Evolutionary conservation across 2,329 filamentous ascomycete genomes (phyloP), one percentile per base, ranked within the genome.

Genomic region (Pyrenophora teres): DNA sequence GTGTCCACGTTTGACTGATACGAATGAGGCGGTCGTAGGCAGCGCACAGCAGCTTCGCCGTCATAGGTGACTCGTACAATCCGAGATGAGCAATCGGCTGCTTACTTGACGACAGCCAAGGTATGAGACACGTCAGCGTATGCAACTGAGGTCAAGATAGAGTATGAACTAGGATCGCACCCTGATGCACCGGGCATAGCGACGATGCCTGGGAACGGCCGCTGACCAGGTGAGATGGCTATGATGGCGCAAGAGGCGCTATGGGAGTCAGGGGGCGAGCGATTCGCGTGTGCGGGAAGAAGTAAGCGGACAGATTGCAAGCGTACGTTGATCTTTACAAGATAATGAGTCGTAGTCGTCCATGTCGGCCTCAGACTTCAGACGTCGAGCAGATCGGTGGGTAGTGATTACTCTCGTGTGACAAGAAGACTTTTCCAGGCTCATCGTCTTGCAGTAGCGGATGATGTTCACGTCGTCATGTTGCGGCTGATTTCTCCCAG

Each of bases 181-280:
- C 38, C 32, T 47, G 37, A 18, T 10, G 47, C 25, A 37, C 31
- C 32, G 27, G 30, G 31, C 21, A 48, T 39, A 12, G n/a, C 18
- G 31, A 40, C 36, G 31, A 40, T 40, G 23, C 40, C 46, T 38
- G 46, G 46, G 36, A 27, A 8, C 30, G 33, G 40, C 46, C 21
- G 46, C 40, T 33, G 50, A 40, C 47, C 40, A 36, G 40, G 21
- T 36, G n/a, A 35, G 50, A 50, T 52, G 19, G 40, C 18, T 44
- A 32, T 18, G 21, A 52, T 50, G 45, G 50, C 50, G 50, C 50
- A 45, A 50, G 15, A 46, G 38, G 40, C 40, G 50, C 40, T 41
- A 50, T 50, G 45, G 10, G 37, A 35, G 21, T 37, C 36, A 31
- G 40, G 40, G 18, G 31, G 36, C 46, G 46, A 36, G 40, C 27